Conservation (phyloP, 345 rosid genomes). For the Camelina neglecta region DNA sequence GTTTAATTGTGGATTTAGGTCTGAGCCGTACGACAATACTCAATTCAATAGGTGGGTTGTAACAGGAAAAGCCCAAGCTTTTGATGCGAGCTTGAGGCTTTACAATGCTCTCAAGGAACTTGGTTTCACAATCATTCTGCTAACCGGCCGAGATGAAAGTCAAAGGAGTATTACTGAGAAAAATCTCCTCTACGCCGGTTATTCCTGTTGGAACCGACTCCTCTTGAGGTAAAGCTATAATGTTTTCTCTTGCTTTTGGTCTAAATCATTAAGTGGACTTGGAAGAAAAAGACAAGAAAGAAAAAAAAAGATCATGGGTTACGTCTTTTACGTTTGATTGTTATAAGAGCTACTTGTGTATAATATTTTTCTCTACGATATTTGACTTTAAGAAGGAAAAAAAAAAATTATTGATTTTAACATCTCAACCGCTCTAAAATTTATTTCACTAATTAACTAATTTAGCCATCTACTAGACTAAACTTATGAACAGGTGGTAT, state of each 20-base stretch:
- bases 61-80: conserved; percentile 62
- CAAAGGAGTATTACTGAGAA: conserved; percentile 60
- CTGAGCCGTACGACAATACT: conserved; percentile 50
- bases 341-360: too few species aligned
- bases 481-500: background rate
- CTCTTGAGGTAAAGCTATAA: conserved; percentile 62
- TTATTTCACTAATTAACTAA: background rate
- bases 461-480: background rate
- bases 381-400: too few species aligned
- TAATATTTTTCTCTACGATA: background rate
- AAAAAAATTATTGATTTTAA: too few species aligned
- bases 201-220: conserved; percentile 67
- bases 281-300: too few species aligned
- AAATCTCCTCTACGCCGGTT: conserved; percentile 64
- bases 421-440: background rate
- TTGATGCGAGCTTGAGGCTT: conserved; percentile 62
- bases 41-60: conserved; percentile 67
- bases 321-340: too few species aligned
- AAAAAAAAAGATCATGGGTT: too few species aligned
- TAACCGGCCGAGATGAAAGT: conserved; percentile 70
- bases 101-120: conserved; percentile 63
- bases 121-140: conserved; percentile 63
- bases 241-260: background rate
- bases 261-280: background rate
- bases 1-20: conserved; percentile 46